phyloP scores from a whole-genome alignment of 1,284 basidiomycete species.

The Rhodotorula sp. region DNA sequence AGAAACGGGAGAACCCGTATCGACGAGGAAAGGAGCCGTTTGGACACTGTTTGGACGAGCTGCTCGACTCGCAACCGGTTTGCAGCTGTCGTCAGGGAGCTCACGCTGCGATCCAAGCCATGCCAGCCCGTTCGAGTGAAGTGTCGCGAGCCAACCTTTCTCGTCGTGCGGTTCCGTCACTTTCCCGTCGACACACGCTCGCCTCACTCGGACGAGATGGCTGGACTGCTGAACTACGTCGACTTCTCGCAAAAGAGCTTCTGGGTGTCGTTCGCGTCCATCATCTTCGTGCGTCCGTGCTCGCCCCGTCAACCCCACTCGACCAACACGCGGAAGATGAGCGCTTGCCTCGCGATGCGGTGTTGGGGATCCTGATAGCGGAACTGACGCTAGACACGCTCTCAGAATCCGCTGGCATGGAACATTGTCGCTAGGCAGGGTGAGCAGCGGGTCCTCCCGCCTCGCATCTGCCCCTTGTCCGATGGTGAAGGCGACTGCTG shows the following conservation, averaged over 20 bases:
- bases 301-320: background rate
- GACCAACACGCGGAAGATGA: background rate
- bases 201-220: background rate
- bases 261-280: constrained; percentile 57
- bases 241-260: constrained; percentile 67
- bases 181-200: background rate
- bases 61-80: no score
- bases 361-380: background rate
- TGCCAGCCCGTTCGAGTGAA: no score
- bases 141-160: no score
- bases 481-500: background rate
- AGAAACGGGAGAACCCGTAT: no score
- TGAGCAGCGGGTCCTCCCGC: constrained; percentile 50
- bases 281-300: constrained; percentile 45
- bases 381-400: background rate
- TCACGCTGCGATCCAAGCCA: no score
- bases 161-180: background rate
- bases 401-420: constrained; percentile 89
- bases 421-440: constrained; percentile 92
- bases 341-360: background rate
- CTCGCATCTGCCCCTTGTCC: background rate
- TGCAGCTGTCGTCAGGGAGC: no score
- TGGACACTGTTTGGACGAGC: no score
- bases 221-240: constrained; percentile 44
- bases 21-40: no score